Evolutionary conservation across 805 yeast species (phyloP).

Genomic region (Sugiyamaella boreocaroliniensis): DNA sequence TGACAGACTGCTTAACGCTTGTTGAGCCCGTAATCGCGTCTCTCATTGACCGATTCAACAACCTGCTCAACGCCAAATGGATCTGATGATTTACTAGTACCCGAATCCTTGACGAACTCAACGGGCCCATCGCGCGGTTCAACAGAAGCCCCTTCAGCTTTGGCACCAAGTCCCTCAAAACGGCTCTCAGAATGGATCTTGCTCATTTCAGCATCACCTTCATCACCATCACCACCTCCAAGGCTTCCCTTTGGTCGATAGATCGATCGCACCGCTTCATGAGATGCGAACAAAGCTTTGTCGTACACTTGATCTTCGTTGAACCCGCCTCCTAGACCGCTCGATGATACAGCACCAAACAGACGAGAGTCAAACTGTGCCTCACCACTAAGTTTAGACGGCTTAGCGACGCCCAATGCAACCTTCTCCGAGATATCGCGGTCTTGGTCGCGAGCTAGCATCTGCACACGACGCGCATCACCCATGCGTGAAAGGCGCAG

Average conservation of each 20-base stretch:
- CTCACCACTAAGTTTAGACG: slow-evolving; percentile 33
- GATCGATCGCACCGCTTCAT: slow-evolving; percentile 44
- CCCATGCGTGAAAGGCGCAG: slow-evolving; percentile 40
- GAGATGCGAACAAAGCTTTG: slow-evolving; percentile 49
- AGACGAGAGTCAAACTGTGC: slow-evolving; percentile 54
- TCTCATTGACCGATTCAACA: slow-evolving; percentile 13
- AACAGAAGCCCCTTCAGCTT: slow-evolving; percentile 13
- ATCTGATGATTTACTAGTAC: slow-evolving; percentile 6
- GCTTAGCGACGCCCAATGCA: slow-evolving; percentile 43
- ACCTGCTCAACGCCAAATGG: slow-evolving; percentile 18
- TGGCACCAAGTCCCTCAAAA: slow-evolving; percentile 25
- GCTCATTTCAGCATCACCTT: slow-evolving; percentile 22
- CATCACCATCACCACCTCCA: slow-evolving; percentile 23
- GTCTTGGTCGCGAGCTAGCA: slow-evolving; percentile 39
- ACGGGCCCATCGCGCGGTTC: slow-evolving; percentile 37
- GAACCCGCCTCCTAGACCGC: slow-evolving; percentile 16
- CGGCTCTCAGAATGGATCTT: slow-evolving; percentile 23
- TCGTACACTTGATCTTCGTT: slow-evolving; percentile 51
- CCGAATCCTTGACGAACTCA: slow-evolving; percentile 38
- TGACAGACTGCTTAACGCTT: background rate
- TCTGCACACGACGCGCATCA: slow-evolving; percentile 38
- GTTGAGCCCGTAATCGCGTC: slow-evolving; percentile 2
- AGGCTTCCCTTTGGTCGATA: slow-evolving; percentile 37
- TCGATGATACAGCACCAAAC: slow-evolving; percentile 41
- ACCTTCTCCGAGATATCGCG: slow-evolving; percentile 53